Evolutionary conservation across 179 eudicot species (phyloP).

Genomic region (Beta corolliflora): DNA sequence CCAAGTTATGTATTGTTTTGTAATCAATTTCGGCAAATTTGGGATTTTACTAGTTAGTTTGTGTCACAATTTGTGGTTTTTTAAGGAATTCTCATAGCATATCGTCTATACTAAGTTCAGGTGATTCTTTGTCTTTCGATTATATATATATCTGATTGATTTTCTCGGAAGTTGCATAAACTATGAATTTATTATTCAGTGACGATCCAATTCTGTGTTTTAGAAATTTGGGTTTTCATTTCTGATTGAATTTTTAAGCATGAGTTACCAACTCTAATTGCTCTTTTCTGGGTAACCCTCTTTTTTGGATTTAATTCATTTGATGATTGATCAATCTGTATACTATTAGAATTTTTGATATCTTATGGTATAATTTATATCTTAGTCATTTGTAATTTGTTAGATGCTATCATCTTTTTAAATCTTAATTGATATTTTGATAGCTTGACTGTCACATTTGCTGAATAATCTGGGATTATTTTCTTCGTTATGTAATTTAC

Average conservation of each 20-base stretch:
- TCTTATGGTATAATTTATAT: background rate
- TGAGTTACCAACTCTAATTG: background rate
- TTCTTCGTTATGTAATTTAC: background rate
- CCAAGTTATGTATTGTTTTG: slow-evolving; percentile 4
- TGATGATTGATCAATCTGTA: background rate
- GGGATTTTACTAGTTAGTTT: background rate
- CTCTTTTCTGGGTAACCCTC: background rate
- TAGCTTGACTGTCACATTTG: background rate
- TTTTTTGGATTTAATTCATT: background rate
- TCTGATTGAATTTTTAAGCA: background rate
- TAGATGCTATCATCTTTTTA: background rate
- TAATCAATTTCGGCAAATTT: slow-evolving; percentile 15
- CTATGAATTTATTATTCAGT: background rate
- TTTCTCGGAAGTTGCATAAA: background rate
- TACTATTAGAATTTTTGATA: background rate
- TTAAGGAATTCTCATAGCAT: background rate
- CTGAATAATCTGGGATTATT: background rate
- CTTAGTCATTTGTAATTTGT: background rate
- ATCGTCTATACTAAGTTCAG: slow-evolving; percentile 13
- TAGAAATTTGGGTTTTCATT: background rate
- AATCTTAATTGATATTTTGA: background rate
- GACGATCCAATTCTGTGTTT: slow-evolving; percentile 11
- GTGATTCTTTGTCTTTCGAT: background rate
- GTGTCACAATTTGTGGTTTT: background rate
- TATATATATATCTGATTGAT: background rate